Percentiles rank a stretch among this genome's conserved stretches.
phyloP scores from a whole-genome alignment of 176 grass and related monocot species.

The Cenchrus americanus region DNA sequence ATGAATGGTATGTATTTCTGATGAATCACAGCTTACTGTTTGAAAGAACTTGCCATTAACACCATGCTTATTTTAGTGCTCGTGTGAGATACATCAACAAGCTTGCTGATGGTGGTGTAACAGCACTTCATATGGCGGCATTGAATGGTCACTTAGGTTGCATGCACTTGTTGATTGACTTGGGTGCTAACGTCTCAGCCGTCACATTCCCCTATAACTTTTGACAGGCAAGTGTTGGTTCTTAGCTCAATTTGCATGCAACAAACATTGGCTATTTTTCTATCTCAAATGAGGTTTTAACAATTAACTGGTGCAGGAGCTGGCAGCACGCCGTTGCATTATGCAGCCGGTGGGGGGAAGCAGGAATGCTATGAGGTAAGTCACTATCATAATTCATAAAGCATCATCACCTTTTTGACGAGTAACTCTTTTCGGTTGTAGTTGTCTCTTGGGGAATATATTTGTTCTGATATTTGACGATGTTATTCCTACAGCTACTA shows the following conservation, averaged over 20 bases:
- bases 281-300: slow-evolving; percentile 21
- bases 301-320: slow-evolving; percentile 62
- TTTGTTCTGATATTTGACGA: slow-evolving; percentile 21
- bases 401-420: slow-evolving; percentile 21
- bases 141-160: slow-evolving; percentile 82
- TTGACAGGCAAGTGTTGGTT: slow-evolving; percentile 69
- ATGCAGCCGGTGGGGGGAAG: slow-evolving; percentile 84
- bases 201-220: slow-evolving; percentile 84
- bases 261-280: neutral
- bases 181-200: slow-evolving; percentile 76
- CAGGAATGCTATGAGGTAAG: slow-evolving; percentile 86
- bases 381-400: slow-evolving; percentile 25
- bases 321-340: slow-evolving; percentile 93
- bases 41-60: slow-evolving; percentile 27
- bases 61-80: slow-evolving; percentile 52
- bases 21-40: neutral
- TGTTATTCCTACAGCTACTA: slow-evolving; percentile 65
- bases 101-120: slow-evolving; percentile 85
- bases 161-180: slow-evolving; percentile 88
- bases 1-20: slow-evolving; percentile 59
- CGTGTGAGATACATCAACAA: slow-evolving; percentile 86
- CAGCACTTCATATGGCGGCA: slow-evolving; percentile 87
- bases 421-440: slow-evolving; percentile 13
- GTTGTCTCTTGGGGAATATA: neutral
- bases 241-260: slow-evolving; percentile 35